phyloP scores from a whole-genome alignment of 345 rosid genomes.

The Clausena lansium region DNA sequence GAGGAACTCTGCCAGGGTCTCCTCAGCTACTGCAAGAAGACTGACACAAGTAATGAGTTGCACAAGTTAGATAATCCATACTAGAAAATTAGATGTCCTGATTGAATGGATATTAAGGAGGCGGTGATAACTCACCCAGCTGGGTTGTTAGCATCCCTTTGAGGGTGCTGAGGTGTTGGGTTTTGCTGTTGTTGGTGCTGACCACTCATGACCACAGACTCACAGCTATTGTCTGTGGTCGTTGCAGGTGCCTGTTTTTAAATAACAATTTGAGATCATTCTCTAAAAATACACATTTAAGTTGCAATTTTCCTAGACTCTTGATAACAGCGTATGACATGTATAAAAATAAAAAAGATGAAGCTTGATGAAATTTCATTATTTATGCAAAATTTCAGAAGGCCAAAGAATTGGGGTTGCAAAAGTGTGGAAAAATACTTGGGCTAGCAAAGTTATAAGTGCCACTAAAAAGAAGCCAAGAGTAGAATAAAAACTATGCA shows the following conservation, averaged over 20 bases:
- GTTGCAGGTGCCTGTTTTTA: constrained; percentile 66
- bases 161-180: constrained; percentile 92
- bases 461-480: not conserved
- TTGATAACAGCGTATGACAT: not conserved
- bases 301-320: not conserved
- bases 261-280: not conserved
- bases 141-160: constrained; percentile 95
- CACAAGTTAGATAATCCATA: not conserved
- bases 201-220: constrained; percentile 98
- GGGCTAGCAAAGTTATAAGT: not conserved
- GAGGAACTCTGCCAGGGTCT: constrained; percentile 91
- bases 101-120: not conserved
- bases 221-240: constrained; percentile 99
- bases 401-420: not conserved
- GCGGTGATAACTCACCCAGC: constrained; percentile 62
- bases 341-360: not conserved
- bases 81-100: not conserved
- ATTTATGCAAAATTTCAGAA: not conserved
- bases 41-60: constrained; percentile 27
- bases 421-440: not conserved
- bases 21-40: constrained; percentile 91
- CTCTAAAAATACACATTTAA: not conserved
- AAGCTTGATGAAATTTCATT: not conserved
- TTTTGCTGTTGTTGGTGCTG: constrained; percentile 97
- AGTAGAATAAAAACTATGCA: not conserved